These are phyloP conservation scores for Noccaea bulbosa DNA, from an alignment of 345 rosid species.

Conservation along the genomic window DNA sequence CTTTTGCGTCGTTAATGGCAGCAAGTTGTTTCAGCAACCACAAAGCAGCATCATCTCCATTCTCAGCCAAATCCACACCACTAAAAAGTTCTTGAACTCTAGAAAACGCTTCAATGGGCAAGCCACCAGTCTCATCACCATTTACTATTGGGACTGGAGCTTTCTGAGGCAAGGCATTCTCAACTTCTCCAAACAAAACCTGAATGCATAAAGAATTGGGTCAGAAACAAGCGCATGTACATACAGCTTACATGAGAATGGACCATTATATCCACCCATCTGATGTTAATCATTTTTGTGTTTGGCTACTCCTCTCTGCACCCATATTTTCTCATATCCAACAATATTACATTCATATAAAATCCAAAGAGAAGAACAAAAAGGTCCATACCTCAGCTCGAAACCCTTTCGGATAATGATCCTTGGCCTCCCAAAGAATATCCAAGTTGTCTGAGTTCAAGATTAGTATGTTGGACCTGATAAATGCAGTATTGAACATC, in stretches of 20 bases:
- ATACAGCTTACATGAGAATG: slow-evolving; percentile 8
- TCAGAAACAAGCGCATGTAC: slow-evolving; percentile 32
- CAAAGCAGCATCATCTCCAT: slow-evolving; percentile 84
- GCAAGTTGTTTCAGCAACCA: slow-evolving; percentile 97
- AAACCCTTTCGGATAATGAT: slow-evolving; percentile 89
- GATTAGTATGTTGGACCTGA: slow-evolving; percentile 95
- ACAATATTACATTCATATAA: slow-evolving; percentile 1
- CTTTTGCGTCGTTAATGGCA: slow-evolving; percentile 79
- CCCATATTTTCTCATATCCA: slow-evolving; percentile 28
- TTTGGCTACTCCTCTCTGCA: slow-evolving; percentile 16
- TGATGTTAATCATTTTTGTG: neutral
- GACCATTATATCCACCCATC: slow-evolving; percentile 20
- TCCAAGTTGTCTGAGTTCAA: slow-evolving; percentile 94
- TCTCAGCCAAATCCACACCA: slow-evolving; percentile 86
- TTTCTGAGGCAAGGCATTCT: slow-evolving; percentile 64
- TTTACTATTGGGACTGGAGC: slow-evolving; percentile 69
- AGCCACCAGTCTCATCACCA: slow-evolving; percentile 96
- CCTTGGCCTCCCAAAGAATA: slow-evolving; percentile 96
- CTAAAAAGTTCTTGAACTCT: slow-evolving; percentile 95
- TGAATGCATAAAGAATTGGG: slow-evolving; percentile 43
- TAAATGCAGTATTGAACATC: slow-evolving; percentile 97
- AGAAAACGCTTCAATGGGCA: slow-evolving; percentile 98
- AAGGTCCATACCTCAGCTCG: slow-evolving; percentile 76
- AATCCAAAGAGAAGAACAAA: slow-evolving; percentile 11
- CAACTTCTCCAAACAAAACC: slow-evolving; percentile 96